Evolutionary conservation across 148 eudicot species (phyloP).

Genomic region (Cornus florida): DNA sequence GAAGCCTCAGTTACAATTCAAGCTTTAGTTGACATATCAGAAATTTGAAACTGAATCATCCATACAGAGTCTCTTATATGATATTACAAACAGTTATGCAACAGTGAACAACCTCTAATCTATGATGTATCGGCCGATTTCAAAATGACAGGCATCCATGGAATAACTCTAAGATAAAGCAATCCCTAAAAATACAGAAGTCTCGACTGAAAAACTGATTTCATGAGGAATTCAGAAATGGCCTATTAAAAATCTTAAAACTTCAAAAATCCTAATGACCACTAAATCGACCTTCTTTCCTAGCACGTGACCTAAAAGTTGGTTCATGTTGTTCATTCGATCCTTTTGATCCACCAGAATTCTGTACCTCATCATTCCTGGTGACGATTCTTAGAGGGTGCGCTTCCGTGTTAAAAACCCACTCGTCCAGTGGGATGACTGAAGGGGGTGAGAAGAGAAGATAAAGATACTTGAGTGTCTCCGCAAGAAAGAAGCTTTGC

Average conservation of each 20-base stretch:
- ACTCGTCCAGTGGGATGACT: constrained; percentile 71
- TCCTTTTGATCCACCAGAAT: constrained; percentile 21
- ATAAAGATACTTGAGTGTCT: constrained; percentile 80
- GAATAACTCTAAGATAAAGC: not conserved
- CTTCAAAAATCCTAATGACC: constrained; percentile 7
- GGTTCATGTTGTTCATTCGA: constrained; percentile 36
- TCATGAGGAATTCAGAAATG: not conserved
- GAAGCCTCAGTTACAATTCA: no score
- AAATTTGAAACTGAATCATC: no score
- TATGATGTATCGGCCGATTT: not conserved
- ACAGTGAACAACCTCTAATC: not conserved
- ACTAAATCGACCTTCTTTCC: constrained; percentile 71
- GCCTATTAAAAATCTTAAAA: not conserved
- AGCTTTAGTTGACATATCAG: no score
- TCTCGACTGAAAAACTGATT: not conserved
- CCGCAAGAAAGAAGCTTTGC: constrained; percentile 95
- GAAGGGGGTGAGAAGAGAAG: constrained; percentile 83
- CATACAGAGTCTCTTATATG: not conserved
- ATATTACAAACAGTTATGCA: not conserved
- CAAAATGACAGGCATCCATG: constrained; percentile 10
- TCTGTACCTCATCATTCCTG: constrained; percentile 31
- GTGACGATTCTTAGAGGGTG: constrained; percentile 74
- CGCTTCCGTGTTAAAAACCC: constrained; percentile 95
- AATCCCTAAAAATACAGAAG: not conserved
- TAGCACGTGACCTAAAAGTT: constrained; percentile 45